Evolutionary conservation across 2,329 filamentous ascomycete species (phyloP), one percentile per base, ranked within the genome.

Genomic region (Colletotrichum musicola): DNA sequence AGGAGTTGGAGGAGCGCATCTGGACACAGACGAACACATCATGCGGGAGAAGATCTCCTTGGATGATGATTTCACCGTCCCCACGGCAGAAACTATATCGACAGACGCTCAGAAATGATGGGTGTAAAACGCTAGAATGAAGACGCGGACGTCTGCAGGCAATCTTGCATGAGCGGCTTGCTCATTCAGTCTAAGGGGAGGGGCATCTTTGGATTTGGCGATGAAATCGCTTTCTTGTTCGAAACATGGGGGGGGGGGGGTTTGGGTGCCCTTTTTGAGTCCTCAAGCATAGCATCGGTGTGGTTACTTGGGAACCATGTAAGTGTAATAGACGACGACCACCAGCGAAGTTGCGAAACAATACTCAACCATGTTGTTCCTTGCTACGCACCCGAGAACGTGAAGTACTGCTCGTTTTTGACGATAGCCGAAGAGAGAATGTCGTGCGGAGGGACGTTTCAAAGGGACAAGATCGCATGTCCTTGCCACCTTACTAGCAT

Each of bases 1-100:
- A 20, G 75, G 75, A n/a, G 71, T 76, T 12, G 74, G 75, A 12
- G 74, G 73, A 30, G 73, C 72, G 7, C 65, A 74, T 50, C 38
- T 71, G 42, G 70, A 61, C 6, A 53, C 71, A n/a, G 72, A 75
- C 16, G 69, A 71, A 7, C 68, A 71, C 16, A 51, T 61, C 25
- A 56, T 74, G 60, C 70, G 67, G 20, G 71, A 71, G 54, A 71
- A 64, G 59, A 46, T 30, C 27, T 60, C 35, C 20, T 40, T 61
- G 20, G 67, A 70, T 16, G 67, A 71, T 25, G 67, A 67, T 44
- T 64, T 70, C 42, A 22, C 30, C 14, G 18, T 53, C 7, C 42
- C 22, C 10, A 54, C 55, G 10, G 49, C 62, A 27, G 42, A n/a
- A 25, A 44, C 49, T 25, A 57, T 50, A 25, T 67, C 58, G 67